These are phyloP conservation scores for Fusarium kyushuense DNA, from an alignment of 2,329 filamentous ascomycete genomes.

Conservation along the genomic window DNA sequence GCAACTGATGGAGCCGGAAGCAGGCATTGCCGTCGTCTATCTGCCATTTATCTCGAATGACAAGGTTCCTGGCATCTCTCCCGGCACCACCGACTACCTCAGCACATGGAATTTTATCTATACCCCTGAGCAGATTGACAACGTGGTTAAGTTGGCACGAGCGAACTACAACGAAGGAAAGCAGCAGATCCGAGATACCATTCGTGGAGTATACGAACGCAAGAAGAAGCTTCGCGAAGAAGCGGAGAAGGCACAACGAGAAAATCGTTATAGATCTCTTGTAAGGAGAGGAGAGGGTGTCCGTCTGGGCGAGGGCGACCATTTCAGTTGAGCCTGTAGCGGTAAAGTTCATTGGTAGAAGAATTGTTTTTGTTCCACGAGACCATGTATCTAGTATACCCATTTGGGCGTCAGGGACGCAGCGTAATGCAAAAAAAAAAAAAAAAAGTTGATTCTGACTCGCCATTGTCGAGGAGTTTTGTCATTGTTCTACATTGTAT, in stretches of 20 bases:
- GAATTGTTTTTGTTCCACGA: conserved; percentile 16
- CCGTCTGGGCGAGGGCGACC: conserved; percentile 72
- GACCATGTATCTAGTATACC: conserved; percentile 37
- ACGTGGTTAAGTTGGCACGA: conserved; percentile 81
- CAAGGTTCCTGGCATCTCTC: conserved; percentile 84
- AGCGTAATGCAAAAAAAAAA: conserved; percentile 35
- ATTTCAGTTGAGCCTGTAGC: conserved; percentile 64
- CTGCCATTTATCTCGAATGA: conserved; percentile 89
- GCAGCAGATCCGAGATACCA: conserved; percentile 80
- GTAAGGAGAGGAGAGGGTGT: conserved; percentile 65
- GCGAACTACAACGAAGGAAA: conserved; percentile 89
- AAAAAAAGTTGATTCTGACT: conserved; percentile 41
- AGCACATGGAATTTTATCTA: conserved; percentile 99
- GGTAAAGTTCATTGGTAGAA: conserved; percentile 12
- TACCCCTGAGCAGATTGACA: conserved; percentile 88
- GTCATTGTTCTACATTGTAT: conserved; percentile 56
- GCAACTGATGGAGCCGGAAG: conserved; percentile 76
- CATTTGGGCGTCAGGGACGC: conserved; percentile 23
- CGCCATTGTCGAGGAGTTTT: conserved; percentile 43
- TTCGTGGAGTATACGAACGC: conserved; percentile 91
- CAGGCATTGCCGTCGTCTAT: conserved; percentile 90
- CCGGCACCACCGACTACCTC: conserved; percentile 84
- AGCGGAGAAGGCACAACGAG: conserved; percentile 56
- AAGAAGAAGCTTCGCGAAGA: conserved; percentile 79
- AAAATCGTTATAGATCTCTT: conserved; percentile 59